Evolutionary conservation across 2,329 filamentous ascomycete species (phyloP).

Genomic region (Didymella exigua): DNA sequence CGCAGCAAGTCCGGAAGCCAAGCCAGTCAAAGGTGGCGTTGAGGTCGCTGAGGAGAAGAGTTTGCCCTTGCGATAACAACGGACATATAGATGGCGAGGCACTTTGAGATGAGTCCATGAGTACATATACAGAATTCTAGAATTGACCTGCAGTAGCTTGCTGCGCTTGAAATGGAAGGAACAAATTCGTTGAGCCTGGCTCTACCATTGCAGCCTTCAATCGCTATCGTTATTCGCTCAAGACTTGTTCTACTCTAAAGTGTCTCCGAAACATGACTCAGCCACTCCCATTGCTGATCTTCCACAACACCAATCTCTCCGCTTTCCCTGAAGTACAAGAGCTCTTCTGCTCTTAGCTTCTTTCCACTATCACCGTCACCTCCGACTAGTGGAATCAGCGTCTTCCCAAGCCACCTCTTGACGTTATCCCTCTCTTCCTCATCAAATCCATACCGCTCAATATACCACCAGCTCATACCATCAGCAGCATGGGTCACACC

Average conservation of each 20-base stretch:
- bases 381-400: conserved; percentile 1
- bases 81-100: background rate
- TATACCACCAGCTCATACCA: conserved; percentile 12
- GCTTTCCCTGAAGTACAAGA: conserved; percentile 1
- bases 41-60: conserved; percentile 33
- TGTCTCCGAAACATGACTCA: conserved; percentile 3
- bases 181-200: background rate
- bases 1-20: conserved; percentile 45
- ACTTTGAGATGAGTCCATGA: background rate
- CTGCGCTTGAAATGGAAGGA: background rate
- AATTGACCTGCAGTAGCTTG: conserved; percentile 1
- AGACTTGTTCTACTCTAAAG: background rate
- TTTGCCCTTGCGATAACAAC: conserved; percentile 28
- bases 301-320: background rate
- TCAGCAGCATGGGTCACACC: conserved; percentile 11
- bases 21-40: conserved; percentile 22
- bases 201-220: background rate
- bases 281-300: conserved; percentile 9
- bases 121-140: conserved; percentile 3
- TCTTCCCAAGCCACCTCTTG: background rate
- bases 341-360: background rate
- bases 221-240: background rate
- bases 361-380: background rate
- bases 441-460: conserved; percentile 5
- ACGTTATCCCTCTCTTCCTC: background rate